These are phyloP conservation scores for Helianthus tuberosus DNA, from an alignment of 129 eudicot species.

Conservation along the genomic window DNA sequence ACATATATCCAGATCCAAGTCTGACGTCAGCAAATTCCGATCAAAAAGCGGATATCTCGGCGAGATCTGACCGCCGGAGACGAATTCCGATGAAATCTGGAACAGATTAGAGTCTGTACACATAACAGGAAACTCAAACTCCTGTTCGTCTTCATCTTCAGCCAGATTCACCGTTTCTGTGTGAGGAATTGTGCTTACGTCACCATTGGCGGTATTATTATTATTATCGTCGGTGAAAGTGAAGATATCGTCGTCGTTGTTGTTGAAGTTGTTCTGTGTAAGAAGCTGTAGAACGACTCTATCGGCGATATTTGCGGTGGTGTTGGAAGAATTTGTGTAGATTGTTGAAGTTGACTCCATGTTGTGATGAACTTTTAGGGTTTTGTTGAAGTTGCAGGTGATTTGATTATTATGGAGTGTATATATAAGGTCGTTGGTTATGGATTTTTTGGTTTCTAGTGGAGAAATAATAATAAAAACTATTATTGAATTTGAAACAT, in stretches of 20 bases:
- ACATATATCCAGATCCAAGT: background rate
- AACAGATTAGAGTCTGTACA: constrained; percentile 20
- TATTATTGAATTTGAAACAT: background rate
- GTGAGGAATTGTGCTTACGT: background rate
- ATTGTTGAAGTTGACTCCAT: constrained; percentile 44
- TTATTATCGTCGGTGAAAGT: background rate
- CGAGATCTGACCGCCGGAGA: constrained; percentile 54
- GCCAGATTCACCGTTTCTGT: background rate
- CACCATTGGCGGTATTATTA: background rate
- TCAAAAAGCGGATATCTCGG: constrained; percentile 63
- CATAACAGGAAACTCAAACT: constrained; percentile 64
- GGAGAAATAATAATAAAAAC: background rate
- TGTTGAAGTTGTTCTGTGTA: constrained; percentile 9
- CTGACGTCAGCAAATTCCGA: constrained; percentile 33
- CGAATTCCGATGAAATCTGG: constrained; percentile 47
- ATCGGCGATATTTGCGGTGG: constrained; percentile 52
- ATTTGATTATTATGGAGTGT: background rate
- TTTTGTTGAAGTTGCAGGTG: background rate
- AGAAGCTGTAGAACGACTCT: constrained; percentile 55
- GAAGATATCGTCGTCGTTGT: constrained; percentile 6
- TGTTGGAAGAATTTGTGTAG: constrained; percentile 42
- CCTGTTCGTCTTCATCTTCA: constrained; percentile 30
- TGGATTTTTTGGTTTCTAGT: background rate
- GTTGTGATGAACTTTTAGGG: background rate
- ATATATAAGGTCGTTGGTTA: constrained; percentile 20